A percentile compares a stretch with the other conserved stretches of the same genome.
These are phyloP conservation scores for Sclerotinia sclerotiorum DNA, from an alignment of 2,329 filamentous ascomycete genomes.

Conservation along the genomic window DNA sequence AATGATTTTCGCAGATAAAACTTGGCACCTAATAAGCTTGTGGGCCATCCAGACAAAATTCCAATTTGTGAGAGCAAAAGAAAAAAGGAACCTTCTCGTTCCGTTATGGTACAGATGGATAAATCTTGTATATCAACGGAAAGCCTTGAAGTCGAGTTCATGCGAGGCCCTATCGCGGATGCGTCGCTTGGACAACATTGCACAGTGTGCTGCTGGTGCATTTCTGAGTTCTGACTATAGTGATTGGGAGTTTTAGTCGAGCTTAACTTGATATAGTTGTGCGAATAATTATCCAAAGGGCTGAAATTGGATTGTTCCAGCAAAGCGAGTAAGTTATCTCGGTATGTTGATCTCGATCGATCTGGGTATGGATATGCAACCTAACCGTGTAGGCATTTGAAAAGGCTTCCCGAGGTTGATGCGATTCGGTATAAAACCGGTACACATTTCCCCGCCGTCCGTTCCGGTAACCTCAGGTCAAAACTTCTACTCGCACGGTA, in stretches of 20 bases:
- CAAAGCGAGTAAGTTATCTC: background rate
- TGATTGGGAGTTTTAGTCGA: background rate
- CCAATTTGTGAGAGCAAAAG: background rate
- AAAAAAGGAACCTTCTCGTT: too few species aligned
- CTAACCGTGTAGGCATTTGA: background rate
- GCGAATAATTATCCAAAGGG: too few species aligned
- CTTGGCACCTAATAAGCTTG: background rate
- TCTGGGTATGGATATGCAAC: background rate
- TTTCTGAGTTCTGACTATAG: background rate
- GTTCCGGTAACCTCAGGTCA: background rate
- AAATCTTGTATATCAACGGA: background rate
- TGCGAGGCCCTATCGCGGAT: background rate
- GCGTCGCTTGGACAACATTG: background rate
- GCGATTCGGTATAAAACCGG: background rate
- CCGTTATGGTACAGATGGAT: background rate
- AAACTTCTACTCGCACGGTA: background rate
- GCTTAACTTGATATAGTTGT: background rate
- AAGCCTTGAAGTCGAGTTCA: background rate
- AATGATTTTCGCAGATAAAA: background rate
- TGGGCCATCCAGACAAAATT: background rate
- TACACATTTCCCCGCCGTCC: background rate
- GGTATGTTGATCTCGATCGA: background rate
- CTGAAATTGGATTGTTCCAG: background rate
- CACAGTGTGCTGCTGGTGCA: background rate
- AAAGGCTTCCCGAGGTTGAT: background rate